These are phyloP conservation scores for Piloderma croceum DNA, from an alignment of 768 basidiomycete genomes.

Conservation along the genomic window DNA sequence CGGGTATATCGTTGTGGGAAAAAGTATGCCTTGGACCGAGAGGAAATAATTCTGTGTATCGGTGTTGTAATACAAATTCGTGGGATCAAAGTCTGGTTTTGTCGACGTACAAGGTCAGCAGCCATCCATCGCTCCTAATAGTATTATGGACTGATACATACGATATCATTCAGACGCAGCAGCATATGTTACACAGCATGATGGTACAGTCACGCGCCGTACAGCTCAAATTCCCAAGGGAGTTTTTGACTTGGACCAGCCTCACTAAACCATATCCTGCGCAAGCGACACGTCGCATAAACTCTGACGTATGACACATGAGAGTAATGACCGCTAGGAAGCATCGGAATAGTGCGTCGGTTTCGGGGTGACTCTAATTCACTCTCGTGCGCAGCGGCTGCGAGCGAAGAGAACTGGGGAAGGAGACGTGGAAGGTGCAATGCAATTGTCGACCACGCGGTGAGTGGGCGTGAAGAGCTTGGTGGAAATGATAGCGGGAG, in stretches of 20 bases:
- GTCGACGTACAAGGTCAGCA: no score
- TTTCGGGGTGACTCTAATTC: conserved; percentile 3
- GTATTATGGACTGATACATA: no score
- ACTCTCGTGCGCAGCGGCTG: neutral
- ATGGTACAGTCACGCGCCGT: no score
- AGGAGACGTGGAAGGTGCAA: conserved; percentile 57
- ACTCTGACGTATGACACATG: conserved; percentile 70
- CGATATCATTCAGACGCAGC: no score
- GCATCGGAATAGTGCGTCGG: conserved; percentile 16
- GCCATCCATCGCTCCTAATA: no score
- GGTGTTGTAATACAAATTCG: no score
- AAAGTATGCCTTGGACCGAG: no score
- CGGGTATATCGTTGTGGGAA: no score
- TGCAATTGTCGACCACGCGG: conserved; percentile 63
- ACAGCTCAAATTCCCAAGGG: conserved; percentile 78
- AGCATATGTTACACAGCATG: no score
- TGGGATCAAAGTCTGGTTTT: no score
- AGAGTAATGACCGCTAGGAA: conserved; percentile 54
- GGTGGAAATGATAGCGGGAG: conserved; percentile 65
- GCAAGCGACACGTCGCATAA: conserved; percentile 71
- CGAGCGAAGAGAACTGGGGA: conserved; percentile 52
- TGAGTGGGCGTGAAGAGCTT: conserved; percentile 50
- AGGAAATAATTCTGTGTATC: no score
- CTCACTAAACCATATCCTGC: conserved; percentile 73
- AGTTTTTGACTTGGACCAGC: conserved; percentile 42